Base-by-base conservation (phyloP, 441 rosid genomes). In the Jatropha podagrica region DNA sequence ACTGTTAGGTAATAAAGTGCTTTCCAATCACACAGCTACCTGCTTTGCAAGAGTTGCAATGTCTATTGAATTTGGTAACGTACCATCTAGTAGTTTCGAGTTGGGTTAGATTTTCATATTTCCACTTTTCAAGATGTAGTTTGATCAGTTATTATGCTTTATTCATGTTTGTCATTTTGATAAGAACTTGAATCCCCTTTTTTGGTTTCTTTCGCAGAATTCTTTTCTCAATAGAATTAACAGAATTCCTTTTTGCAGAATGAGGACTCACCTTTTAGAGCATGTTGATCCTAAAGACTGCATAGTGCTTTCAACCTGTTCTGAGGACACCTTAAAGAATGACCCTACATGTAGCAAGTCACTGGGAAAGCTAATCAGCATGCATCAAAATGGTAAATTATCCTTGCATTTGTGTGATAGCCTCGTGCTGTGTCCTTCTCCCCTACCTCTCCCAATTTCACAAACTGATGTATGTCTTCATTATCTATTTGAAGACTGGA, bases 301-400 rank as follows among this genome's bases (percentile, higher is more conserved):
- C 23, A 42, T 48, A 20, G 38, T 64, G 66, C 85, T 89, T 2
- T 80, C 90, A 40, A 83, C 86, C 49, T 85, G 85, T 81, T 89
- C 82, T 72, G 96, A 95, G 87, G 89, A 86, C 64, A 64, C 83
- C 79, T 81, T 93, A 68, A 88, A 88, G 84, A 89, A 81, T 80
- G 98, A 93, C 85, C 97, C 96, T 62, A 78, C 83, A 32, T 89
- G 93, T 79, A 44, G 63, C 54, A 71, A 81, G 72, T 81, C 94
- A 18, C 32, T 95, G 81, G 85, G 86, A 58, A 90, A 76, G 84
- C 95, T 95, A 77, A 65, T 89, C 65, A 81, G 69, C 75, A 79
- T 92, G 87, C 89, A 90, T 85, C 85, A 83, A 63, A 78, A 80
- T 41, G 93, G 97, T 87, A 77, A 15, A 40, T 75, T 60, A 73